Conservation (phyloP, 495 filamentous ascomycete species). For the Podospora pseudocomata region DNA sequence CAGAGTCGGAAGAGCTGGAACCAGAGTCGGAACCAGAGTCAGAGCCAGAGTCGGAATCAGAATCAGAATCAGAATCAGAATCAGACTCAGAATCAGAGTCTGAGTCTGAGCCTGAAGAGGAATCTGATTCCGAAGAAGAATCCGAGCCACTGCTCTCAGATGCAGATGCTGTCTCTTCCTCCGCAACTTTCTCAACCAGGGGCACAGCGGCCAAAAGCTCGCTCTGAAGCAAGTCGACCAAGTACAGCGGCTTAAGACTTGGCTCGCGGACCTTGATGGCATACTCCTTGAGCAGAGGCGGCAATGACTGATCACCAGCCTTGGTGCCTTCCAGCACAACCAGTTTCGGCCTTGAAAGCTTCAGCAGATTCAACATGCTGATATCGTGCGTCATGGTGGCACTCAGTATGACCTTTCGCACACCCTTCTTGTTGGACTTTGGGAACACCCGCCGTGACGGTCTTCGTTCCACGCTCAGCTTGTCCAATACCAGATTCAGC, state of each 20-base stretch:
- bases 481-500: conserved; percentile 68
- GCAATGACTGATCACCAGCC: conserved; percentile 54
- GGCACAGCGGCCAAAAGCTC: conserved; percentile 25
- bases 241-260: conserved; percentile 78
- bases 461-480: conserved; percentile 43
- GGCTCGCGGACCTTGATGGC: conserved; percentile 71
- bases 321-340: conserved; percentile 62
- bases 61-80: neutral
- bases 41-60: conserved; percentile 25
- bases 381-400: conserved; percentile 93
- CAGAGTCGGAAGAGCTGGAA: conserved; percentile 14
- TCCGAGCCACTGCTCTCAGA: conserved; percentile 25
- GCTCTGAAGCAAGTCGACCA: conserved; percentile 59
- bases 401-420: conserved; percentile 75
- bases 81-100: conserved; percentile 31
- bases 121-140: conserved; percentile 33
- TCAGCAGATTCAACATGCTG: conserved; percentile 69
- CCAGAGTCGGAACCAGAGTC: conserved; percentile 25
- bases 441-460: conserved; percentile 45
- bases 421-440: conserved; percentile 44
- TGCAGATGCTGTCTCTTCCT: conserved; percentile 6
- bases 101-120: conserved; percentile 29
- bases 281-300: conserved; percentile 64
- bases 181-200: conserved; percentile 17
- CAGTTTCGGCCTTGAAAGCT: conserved; percentile 68